Evolutionary conservation across 495 filamentous ascomycete species (phyloP).

Genomic region (Chlorociboria aeruginascens): DNA sequence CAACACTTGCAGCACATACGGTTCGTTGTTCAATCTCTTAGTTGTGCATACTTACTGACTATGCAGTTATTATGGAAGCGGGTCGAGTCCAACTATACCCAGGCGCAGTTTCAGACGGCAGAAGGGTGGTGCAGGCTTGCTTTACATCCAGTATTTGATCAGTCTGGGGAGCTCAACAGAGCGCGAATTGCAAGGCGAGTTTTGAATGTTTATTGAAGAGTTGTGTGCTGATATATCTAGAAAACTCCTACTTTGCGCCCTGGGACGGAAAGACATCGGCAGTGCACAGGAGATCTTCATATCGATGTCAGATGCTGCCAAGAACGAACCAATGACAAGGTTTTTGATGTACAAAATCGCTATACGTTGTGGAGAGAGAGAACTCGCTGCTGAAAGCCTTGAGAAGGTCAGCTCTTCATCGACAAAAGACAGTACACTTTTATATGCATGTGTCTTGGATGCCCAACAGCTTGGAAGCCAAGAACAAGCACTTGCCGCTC

Average conservation of each 20-base stretch:
- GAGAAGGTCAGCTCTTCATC: conserved; percentile 34
- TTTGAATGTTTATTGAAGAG: conserved; percentile 1
- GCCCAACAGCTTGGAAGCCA: conserved; percentile 55
- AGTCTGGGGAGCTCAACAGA: conserved; percentile 48
- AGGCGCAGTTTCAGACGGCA: conserved; percentile 39
- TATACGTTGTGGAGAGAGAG: conserved; percentile 42
- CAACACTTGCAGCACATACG: conserved; percentile 59
- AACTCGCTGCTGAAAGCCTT: conserved; percentile 47
- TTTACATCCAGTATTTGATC: conserved; percentile 51
- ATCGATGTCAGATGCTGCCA: conserved; percentile 45
- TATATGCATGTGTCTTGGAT: conserved; percentile 69
- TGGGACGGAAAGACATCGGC: conserved; percentile 40
- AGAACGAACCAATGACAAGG: conserved; percentile 48
- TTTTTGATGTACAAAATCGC: conserved; percentile 70
- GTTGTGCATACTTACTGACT: background rate
- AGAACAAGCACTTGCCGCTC: conserved; percentile 37
- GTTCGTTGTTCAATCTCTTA: conserved; percentile 30
- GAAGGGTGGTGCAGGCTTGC: conserved; percentile 63
- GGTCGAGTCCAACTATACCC: conserved; percentile 43
- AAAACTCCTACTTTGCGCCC: conserved; percentile 56
- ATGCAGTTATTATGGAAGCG: conserved; percentile 65
- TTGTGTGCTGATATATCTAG: conserved; percentile 28
- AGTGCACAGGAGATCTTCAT: conserved; percentile 42
- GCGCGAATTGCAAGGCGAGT: conserved; percentile 57
- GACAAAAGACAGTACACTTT: conserved; percentile 40